Evolutionary conservation across 345 rosid species (phyloP).

Genomic region (Eucalyptus leucophloia): DNA sequence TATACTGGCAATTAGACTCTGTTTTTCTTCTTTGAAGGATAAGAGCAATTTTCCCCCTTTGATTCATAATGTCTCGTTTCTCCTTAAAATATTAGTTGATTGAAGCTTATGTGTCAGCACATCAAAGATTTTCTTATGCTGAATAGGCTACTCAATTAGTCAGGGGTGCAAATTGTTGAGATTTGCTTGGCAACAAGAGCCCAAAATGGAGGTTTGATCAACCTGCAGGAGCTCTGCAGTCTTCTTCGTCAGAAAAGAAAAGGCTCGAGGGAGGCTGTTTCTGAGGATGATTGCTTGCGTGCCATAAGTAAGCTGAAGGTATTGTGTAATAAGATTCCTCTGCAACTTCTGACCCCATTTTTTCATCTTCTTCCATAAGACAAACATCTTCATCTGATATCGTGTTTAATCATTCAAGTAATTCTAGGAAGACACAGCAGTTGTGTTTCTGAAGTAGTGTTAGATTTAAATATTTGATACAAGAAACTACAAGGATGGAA

Average conservation of each 20-base stretch:
- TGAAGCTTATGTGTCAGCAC: not conserved
- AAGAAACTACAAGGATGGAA: not conserved
- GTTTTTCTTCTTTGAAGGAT: not conserved
- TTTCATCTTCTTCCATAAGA: not conserved
- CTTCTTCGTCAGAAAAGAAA: conserved; percentile 63
- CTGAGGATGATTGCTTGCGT: conserved; percentile 94
- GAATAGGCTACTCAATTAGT: conserved; percentile 15
- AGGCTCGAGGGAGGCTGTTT: conserved; percentile 66
- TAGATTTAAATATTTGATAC: not conserved
- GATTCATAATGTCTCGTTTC: not conserved
- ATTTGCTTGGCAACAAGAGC: conserved; percentile 89
- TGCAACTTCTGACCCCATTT: not conserved
- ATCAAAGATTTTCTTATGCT: not conserved
- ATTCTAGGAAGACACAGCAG: not conserved
- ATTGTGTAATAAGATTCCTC: not conserved
- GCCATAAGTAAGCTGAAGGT: conserved; percentile 95
- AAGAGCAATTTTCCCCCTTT: not conserved
- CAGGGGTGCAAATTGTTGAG: conserved; percentile 92
- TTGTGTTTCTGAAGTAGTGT: not conserved
- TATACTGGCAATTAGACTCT: not conserved
- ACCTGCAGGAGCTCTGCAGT: conserved; percentile 67
- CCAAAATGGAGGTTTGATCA: conserved; percentile 83
- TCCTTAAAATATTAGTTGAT: not conserved
- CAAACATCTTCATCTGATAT: not conserved
- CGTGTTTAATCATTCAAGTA: not conserved